These are phyloP conservation scores for Kodamaea fukazawae DNA, from an alignment of 805 yeast genomes.

Conservation along the genomic window DNA sequence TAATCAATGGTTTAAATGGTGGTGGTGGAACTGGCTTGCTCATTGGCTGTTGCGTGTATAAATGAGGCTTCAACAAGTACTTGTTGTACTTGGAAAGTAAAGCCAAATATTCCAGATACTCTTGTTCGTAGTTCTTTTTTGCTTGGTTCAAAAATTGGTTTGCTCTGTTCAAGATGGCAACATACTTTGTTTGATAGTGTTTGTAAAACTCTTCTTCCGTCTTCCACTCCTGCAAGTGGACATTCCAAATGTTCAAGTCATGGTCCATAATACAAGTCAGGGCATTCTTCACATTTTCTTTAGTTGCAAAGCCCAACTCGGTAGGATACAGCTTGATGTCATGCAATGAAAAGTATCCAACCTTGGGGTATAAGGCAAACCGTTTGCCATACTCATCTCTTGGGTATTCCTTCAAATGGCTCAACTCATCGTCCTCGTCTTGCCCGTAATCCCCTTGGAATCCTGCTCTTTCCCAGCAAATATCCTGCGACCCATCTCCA, in stretches of 20 bases:
- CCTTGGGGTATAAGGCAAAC: slow-evolving; percentile 50
- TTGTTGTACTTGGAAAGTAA: slow-evolving; percentile 30
- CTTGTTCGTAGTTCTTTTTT: slow-evolving; percentile 42
- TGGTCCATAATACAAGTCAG: slow-evolving; percentile 78
- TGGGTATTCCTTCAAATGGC: slow-evolving; percentile 29
- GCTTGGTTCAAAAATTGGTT: slow-evolving; percentile 57
- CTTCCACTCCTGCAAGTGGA: slow-evolving; percentile 67
- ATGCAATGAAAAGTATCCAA: slow-evolving; percentile 81
- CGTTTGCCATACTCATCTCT: slow-evolving; percentile 50
- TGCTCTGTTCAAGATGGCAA: slow-evolving; percentile 61
- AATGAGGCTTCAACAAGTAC: slow-evolving; percentile 30
- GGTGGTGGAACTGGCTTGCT: slow-evolving; percentile 35
- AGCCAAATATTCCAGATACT: slow-evolving; percentile 25
- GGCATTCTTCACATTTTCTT: slow-evolving; percentile 68
- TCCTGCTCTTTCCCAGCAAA: slow-evolving; percentile 78
- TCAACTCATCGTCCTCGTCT: slow-evolving; percentile 44
- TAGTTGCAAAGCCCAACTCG: slow-evolving; percentile 72
- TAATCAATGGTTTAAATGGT: slow-evolving; percentile 49
- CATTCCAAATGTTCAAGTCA: slow-evolving; percentile 78
- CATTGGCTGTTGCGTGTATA: slow-evolving; percentile 23
- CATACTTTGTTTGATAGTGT: slow-evolving; percentile 60
- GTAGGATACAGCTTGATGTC: slow-evolving; percentile 87
- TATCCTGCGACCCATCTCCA: slow-evolving; percentile 87
- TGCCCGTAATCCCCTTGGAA: slow-evolving; percentile 48
- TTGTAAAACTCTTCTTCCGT: slow-evolving; percentile 63